Conservation (phyloP, 805 yeast species). For the Suhomyces prunicola region DNA sequence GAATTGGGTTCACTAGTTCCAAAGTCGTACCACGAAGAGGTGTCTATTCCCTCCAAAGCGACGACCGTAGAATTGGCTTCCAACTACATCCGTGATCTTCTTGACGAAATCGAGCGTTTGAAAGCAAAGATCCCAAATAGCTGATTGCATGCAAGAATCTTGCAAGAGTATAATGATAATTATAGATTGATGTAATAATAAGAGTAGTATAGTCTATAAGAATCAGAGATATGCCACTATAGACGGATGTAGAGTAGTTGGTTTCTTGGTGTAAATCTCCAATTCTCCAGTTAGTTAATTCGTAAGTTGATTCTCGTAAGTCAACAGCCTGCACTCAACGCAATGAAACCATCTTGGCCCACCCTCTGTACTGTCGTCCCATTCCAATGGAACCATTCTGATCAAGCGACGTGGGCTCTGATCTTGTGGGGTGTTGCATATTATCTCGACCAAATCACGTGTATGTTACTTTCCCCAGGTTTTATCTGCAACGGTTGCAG, state of each 20-base stretch:
- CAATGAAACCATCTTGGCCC: too few relatives aligned
- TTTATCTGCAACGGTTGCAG: background rate
- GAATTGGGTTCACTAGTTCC: constrained; percentile 73
- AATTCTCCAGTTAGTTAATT: too few relatives aligned
- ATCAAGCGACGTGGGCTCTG: background rate
- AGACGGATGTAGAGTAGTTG: too few relatives aligned
- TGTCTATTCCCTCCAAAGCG: constrained; percentile 79
- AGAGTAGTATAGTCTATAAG: background rate
- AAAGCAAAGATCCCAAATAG: constrained; percentile 1
- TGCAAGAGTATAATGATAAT: background rate
- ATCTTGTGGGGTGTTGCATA: background rate
- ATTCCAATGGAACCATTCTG: background rate
- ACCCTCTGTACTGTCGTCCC: too few relatives aligned
- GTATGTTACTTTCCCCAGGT: background rate
- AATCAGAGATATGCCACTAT: background rate
- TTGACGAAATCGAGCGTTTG: constrained; percentile 25
- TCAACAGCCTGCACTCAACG: too few relatives aligned
- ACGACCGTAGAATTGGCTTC: constrained; percentile 92
- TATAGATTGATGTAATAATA: background rate
- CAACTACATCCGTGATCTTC: constrained; percentile 50
- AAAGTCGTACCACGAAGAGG: constrained; percentile 51
- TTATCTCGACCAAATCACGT: background rate
- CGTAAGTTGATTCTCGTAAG: too few relatives aligned
- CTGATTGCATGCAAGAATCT: background rate
- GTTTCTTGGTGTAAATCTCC: too few relatives aligned